Conservation (phyloP, 2,329 filamentous ascomycete genomes). For the Cylindrodendrum hubeiense region DNA sequence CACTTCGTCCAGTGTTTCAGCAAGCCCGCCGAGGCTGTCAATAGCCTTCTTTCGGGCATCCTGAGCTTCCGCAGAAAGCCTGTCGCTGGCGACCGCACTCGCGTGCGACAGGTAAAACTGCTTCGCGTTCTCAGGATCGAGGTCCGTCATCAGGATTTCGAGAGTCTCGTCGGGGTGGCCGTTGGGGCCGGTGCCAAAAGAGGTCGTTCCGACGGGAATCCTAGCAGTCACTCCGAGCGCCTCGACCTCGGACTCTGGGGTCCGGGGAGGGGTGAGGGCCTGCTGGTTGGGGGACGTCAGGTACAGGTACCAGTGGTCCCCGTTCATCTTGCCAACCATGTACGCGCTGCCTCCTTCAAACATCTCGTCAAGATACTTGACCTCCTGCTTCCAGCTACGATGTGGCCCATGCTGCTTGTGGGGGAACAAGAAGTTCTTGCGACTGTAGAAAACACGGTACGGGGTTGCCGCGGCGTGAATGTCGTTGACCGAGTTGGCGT, state of each 20-base stretch:
- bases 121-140: constrained; percentile 76
- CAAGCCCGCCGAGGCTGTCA: constrained; percentile 70
- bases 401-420: constrained; percentile 95
- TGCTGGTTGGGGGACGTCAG: constrained; percentile 88
- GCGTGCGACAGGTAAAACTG: constrained; percentile 79
- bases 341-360: constrained; percentile 96
- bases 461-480: constrained; percentile 84
- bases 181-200: constrained; percentile 56
- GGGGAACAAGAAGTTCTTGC: constrained; percentile 98
- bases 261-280: constrained; percentile 83
- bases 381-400: constrained; percentile 97
- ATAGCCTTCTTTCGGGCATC: constrained; percentile 72
- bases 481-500: constrained; percentile 73
- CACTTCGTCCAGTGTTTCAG: constrained; percentile 69
- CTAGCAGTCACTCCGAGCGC: constrained; percentile 58
- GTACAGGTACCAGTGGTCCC: constrained; percentile 99
- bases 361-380: constrained; percentile 90
- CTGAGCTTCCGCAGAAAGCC: constrained; percentile 76
- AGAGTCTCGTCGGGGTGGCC: constrained; percentile 79
- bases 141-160: constrained; percentile 79
- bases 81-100: constrained; percentile 89
- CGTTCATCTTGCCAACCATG: constrained; percentile 99
- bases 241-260: constrained; percentile 70
- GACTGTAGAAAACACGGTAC: constrained; percentile 97
- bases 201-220: constrained; percentile 63